These are phyloP conservation scores for Xylariaceae sp. DNA, from an alignment of 2,329 filamentous ascomycete species.

Conservation along the genomic window DNA sequence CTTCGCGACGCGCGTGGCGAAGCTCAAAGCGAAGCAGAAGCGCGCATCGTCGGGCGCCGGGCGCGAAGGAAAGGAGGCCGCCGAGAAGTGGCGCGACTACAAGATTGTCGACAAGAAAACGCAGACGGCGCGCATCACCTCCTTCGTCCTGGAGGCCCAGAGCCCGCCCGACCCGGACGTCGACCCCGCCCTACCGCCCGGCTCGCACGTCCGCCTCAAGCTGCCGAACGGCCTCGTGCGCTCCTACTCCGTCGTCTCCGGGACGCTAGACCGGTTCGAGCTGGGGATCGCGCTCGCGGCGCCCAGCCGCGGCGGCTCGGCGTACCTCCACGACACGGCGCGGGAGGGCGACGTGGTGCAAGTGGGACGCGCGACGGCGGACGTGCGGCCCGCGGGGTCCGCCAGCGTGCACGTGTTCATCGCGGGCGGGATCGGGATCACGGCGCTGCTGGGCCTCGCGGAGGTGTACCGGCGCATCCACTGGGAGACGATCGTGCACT, in stretches of 20 bases:
- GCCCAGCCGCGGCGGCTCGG: constrained; percentile 61
- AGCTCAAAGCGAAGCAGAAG: constrained; percentile 41
- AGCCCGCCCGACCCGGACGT: constrained; percentile 39
- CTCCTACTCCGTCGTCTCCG: constrained; percentile 63
- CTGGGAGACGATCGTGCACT: constrained; percentile 58
- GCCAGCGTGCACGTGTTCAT: constrained; percentile 65
- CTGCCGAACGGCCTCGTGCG: constrained; percentile 59
- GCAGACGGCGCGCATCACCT: constrained; percentile 54
- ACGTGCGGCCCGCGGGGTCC: constrained; percentile 47
- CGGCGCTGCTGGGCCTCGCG: constrained; percentile 60
- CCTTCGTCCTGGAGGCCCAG: constrained; percentile 56
- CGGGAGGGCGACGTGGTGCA: constrained; percentile 53
- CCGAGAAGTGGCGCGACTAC: constrained; percentile 48
- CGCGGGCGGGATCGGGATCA: constrained; percentile 67
- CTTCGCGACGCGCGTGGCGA: constrained; percentile 56
- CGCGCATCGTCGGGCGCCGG: constrained; percentile 26
- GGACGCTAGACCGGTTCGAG: constrained; percentile 53
- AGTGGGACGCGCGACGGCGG: constrained; percentile 53
- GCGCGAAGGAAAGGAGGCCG: constrained; percentile 18
- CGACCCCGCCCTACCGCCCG: constrained; percentile 38
- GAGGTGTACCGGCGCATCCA: constrained; percentile 47
- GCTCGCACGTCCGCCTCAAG: constrained; percentile 59
- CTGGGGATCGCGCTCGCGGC: constrained; percentile 61
- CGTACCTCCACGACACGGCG: constrained; percentile 55
- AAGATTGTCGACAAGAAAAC: constrained; percentile 51